Evolutionary conservation across 139 green algal species (phyloP).

Genomic region (Tetratostichococcus sp.): DNA sequence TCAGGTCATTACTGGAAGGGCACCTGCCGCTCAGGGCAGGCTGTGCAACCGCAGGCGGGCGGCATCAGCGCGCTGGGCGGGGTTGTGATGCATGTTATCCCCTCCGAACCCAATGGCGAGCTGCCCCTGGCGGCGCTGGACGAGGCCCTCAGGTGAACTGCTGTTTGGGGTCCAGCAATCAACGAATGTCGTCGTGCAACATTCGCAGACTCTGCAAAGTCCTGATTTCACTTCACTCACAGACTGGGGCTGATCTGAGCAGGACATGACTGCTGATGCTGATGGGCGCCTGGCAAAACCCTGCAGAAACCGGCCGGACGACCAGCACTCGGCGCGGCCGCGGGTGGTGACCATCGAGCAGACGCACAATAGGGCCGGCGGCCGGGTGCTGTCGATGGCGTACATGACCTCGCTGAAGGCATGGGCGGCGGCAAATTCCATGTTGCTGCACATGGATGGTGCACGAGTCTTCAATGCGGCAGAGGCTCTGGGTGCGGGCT

Average conservation of each 20-base stretch:
- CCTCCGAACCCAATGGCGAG: slow-evolving; percentile 16
- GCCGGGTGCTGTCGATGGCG: slow-evolving; percentile 42
- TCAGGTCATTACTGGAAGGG: no score
- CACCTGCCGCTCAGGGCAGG: no score
- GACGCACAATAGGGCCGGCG: slow-evolving; percentile 73
- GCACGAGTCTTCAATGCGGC: slow-evolving; percentile 72
- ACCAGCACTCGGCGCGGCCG: slow-evolving; percentile 60
- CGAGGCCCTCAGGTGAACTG: slow-evolving; percentile 13
- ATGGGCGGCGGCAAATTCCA: slow-evolving; percentile 4
- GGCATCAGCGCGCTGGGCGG: slow-evolving; percentile 31
- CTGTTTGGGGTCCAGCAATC: no score
- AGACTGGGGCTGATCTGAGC: no score
- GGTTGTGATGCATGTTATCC: slow-evolving; percentile 19
- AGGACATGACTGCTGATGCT: neutral
- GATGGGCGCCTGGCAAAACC: no score
- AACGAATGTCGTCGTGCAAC: no score
- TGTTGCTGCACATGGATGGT: slow-evolving; percentile 71
- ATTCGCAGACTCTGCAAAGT: no score
- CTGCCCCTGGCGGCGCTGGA: slow-evolving; percentile 4
- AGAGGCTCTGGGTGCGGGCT: neutral
- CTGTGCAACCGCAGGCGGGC: slow-evolving; percentile 9
- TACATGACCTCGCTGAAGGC: slow-evolving; percentile 40
- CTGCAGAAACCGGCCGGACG: slow-evolving; percentile 33
- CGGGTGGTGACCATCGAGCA: slow-evolving; percentile 65
- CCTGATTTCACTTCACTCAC: no score